Evolutionary conservation across 208 protist genomes (phyloP).

Genomic region (Trypanosoma boissoni): DNA sequence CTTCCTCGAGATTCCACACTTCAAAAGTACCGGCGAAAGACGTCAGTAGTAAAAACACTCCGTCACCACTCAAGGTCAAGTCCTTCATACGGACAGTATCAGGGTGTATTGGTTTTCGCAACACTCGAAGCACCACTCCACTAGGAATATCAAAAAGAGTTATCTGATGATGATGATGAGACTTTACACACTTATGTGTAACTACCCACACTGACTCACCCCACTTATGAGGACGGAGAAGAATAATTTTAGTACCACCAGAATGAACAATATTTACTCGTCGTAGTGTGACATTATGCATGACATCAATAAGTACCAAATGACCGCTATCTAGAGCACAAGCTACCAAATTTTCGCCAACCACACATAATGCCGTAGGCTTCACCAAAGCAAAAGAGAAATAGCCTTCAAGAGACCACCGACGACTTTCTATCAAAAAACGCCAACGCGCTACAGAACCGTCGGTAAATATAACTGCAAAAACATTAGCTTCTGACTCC

Average conservation of each 20-base stretch:
- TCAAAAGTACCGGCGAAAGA: constrained; percentile 83
- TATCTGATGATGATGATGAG: constrained; percentile 70
- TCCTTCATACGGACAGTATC: constrained; percentile 65
- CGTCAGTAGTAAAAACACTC: constrained; percentile 57
- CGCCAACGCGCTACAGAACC: constrained; percentile 70
- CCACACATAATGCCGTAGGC: constrained; percentile 41
- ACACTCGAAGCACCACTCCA: constrained; percentile 59
- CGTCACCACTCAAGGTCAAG: constrained; percentile 46
- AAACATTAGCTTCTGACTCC: constrained; percentile 37
- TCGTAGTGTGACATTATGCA: constrained; percentile 45
- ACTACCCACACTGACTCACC: constrained; percentile 77
- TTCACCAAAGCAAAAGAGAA: constrained; percentile 41
- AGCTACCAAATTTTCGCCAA: constrained; percentile 41
- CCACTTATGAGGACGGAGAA: constrained; percentile 56
- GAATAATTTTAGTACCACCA: constrained; percentile 65
- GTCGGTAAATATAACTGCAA: constrained; percentile 76
- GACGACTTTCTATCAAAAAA: constrained; percentile 37
- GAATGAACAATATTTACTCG: constrained; percentile 75
- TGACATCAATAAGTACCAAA: constrained; percentile 60
- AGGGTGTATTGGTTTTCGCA: constrained; percentile 60
- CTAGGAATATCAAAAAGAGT: constrained; percentile 71
- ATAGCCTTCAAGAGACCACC: constrained; percentile 54
- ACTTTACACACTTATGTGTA: constrained; percentile 46
- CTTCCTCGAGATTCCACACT: constrained; percentile 68
- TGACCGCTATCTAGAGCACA: constrained; percentile 68